A percentile compares a stretch with the other conserved stretches of the same genome.
phyloP scores from a whole-genome alignment of 2,329 filamentous ascomycete species.

The Escovopsis sp. region DNA sequence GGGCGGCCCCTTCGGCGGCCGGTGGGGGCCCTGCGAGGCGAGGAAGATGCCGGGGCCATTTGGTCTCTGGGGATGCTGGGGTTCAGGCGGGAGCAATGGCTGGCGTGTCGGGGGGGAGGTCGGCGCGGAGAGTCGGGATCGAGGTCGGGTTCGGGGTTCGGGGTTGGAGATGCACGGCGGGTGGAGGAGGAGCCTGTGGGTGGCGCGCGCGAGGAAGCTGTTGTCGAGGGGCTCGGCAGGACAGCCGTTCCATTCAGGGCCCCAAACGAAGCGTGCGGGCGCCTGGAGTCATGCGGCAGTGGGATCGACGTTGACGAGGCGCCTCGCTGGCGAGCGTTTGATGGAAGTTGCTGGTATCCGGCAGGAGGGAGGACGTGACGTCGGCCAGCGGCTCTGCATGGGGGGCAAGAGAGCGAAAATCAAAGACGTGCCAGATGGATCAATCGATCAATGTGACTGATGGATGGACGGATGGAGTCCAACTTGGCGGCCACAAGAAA shows the following conservation, averaged over 20 bases:
- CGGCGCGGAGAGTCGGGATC: too few species aligned
- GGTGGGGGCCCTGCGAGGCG: constrained; percentile 26
- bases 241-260: constrained; percentile 8
- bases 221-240: constrained; percentile 16
- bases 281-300: constrained; percentile 8
- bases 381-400: constrained; percentile 17
- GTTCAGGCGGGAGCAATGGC: neutral
- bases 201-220: constrained; percentile 13
- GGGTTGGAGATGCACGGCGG: neutral
- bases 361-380: constrained; percentile 17
- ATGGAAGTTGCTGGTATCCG: constrained; percentile 16
- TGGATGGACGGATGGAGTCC: too few species aligned
- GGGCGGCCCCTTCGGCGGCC: constrained; percentile 34
- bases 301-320: constrained; percentile 8
- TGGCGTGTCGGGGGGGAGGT: too few species aligned
- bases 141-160: neutral
- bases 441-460: too few species aligned
- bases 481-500: too few species aligned
- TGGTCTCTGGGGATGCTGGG: neutral
- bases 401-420: constrained; percentile 19
- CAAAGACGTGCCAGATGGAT: constrained; percentile 11
- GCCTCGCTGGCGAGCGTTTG: constrained; percentile 12
- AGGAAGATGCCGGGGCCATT: constrained; percentile 22
- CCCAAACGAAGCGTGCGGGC: constrained; percentile 6
- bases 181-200: constrained; percentile 2